Conservation (phyloP, 352 stramenopile species). For the Phytophthora lateralis region DNA sequence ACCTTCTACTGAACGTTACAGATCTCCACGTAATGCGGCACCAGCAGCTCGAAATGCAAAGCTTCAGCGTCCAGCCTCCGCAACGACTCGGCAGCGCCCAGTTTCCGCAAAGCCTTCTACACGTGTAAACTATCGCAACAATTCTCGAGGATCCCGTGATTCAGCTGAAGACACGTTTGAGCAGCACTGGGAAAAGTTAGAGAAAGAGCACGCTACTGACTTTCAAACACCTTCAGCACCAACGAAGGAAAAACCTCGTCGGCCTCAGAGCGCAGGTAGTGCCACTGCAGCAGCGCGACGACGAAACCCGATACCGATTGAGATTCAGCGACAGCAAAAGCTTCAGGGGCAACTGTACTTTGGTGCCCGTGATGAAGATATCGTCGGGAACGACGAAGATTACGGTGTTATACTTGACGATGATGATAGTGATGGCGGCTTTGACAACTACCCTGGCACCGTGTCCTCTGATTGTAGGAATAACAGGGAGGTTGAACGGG, state of each 20-base stretch:
- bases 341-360: constrained; percentile 31
- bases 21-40: constrained; percentile 19
- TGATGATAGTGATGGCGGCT: constrained; percentile 38
- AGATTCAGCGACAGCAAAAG: constrained; percentile 12
- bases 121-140: constrained; percentile 5
- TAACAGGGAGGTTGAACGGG: background rate
- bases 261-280: constrained; percentile 49
- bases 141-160: background rate
- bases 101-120: constrained; percentile 37
- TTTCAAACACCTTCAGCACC: background rate
- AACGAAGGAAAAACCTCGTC: constrained; percentile 18
- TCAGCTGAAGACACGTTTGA: constrained; percentile 33
- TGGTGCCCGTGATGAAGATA: constrained; percentile 27
- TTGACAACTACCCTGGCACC: constrained; percentile 20
- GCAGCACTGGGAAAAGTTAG: constrained; percentile 48
- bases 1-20: constrained; percentile 48
- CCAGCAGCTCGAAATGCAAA: constrained; percentile 9
- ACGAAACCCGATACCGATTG: constrained; percentile 2
- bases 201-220: constrained; percentile 35
- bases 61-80: constrained; percentile 21
- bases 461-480: constrained; percentile 14
- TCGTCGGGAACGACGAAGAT: constrained; percentile 48
- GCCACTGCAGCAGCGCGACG: constrained; percentile 9
- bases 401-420: constrained; percentile 53
- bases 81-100: constrained; percentile 31